Conservation (phyloP, 371 early-diverging fungal species). For the Circinella minor region DNA sequence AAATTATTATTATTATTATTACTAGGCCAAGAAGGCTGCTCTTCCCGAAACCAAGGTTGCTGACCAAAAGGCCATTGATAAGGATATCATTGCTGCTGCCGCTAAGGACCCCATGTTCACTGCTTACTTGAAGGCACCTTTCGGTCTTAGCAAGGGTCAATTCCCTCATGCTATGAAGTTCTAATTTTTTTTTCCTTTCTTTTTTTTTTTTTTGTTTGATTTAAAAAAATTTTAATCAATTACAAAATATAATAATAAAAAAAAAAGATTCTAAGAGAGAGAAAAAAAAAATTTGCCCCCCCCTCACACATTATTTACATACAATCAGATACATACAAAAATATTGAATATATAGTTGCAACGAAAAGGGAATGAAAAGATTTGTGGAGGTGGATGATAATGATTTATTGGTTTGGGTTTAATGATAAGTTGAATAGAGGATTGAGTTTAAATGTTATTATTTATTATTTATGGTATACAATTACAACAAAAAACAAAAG, state of each 20-base stretch:
- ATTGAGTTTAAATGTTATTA: no score
- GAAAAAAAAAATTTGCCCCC: background rate
- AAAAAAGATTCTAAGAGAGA: slow-evolving; percentile 1
- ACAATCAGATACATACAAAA: no score
- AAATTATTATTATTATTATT: background rate
- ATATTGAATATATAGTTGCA: no score
- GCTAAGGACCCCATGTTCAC: slow-evolving; percentile 85
- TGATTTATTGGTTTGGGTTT: no score
- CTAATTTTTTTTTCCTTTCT: slow-evolving; percentile 58
- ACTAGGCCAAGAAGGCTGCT: slow-evolving; percentile 63
- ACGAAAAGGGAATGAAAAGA: no score
- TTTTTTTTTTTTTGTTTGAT: background rate
- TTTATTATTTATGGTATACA: no score
- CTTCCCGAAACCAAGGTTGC: slow-evolving; percentile 74
- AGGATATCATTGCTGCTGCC: slow-evolving; percentile 79
- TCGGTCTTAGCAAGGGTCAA: slow-evolving; percentile 94
- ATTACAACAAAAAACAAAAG: no score
- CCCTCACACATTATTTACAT: no score
- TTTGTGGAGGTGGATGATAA: no score
- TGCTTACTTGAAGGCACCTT: slow-evolving; percentile 85
- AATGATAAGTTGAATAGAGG: no score
- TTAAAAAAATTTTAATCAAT: no score
- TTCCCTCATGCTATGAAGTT: slow-evolving; percentile 93
- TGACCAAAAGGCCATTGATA: slow-evolving; percentile 91
- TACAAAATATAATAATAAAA: background rate